A percentile compares a stretch with the other conserved stretches of the same genome.
These are phyloP conservation scores for Phylloporus sp. DNA, from an alignment of 768 basidiomycete species.

Conservation along the genomic window DNA sequence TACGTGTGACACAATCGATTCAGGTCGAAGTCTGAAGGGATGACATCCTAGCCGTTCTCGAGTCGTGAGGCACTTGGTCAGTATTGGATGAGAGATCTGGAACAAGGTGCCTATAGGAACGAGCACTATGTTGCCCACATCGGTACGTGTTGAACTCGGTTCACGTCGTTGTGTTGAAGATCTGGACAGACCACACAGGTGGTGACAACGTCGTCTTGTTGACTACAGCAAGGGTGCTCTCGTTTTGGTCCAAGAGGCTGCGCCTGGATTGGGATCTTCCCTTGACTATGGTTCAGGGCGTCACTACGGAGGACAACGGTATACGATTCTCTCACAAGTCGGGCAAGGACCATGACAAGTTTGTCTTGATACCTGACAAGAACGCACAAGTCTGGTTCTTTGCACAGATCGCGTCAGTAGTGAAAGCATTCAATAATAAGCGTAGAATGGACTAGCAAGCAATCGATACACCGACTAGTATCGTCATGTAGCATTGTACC, in stretches of 20 bases:
- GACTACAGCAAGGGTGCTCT: constrained; percentile 73
- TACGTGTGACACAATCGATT: constrained; percentile 35
- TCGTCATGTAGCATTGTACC: constrained; percentile 28
- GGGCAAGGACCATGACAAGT: constrained; percentile 71
- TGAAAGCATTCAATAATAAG: constrained; percentile 70
- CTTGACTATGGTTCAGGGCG: constrained; percentile 79
- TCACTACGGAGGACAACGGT: constrained; percentile 87
- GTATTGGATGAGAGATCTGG: constrained; percentile 94
- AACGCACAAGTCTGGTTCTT: constrained; percentile 78
- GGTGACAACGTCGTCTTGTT: constrained; percentile 78
- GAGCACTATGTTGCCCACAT: constrained; percentile 93
- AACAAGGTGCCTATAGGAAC: constrained; percentile 79
- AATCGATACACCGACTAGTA: constrained; percentile 13
- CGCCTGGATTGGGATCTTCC: constrained; percentile 90
- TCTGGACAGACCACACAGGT: constrained; percentile 59
- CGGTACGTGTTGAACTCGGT: constrained; percentile 45
- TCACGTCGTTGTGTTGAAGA: constrained; percentile 7
- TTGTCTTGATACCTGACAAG: constrained; percentile 74
- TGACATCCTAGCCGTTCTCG: constrained; percentile 67
- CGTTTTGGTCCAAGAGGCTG: constrained; percentile 82
- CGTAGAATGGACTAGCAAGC: constrained; percentile 59
- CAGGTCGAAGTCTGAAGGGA: not conserved
- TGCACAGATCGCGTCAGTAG: constrained; percentile 67
- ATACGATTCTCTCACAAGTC: constrained; percentile 82
- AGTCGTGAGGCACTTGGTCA: constrained; percentile 90